These are phyloP conservation scores for Trifolium dubium DNA, from an alignment of 306 rosid genomes.

Conservation along the genomic window DNA sequence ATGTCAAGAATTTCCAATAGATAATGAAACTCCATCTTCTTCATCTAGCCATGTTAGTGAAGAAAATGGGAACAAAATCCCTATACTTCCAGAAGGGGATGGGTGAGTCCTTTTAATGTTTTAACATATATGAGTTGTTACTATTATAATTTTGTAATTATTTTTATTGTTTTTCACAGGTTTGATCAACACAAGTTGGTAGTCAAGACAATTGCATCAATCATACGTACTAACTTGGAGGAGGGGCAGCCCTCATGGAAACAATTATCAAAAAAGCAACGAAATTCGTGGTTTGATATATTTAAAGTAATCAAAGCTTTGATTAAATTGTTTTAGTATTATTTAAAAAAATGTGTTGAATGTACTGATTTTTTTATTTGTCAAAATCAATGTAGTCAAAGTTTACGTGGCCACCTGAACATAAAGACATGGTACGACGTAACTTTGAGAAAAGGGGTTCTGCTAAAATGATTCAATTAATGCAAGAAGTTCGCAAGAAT, in stretches of 20 bases:
- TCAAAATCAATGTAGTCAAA: slow-evolving; percentile 15
- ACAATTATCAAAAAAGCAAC: slow-evolving; percentile 22
- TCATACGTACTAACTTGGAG: slow-evolving; percentile 26
- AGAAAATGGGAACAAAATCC: not conserved
- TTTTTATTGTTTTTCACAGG: slow-evolving; percentile 21
- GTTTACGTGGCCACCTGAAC: slow-evolving; percentile 30
- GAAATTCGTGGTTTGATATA: slow-evolving; percentile 19
- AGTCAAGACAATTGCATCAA: slow-evolving; percentile 13
- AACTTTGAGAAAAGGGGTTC: slow-evolving; percentile 35
- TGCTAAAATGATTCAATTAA: slow-evolving; percentile 31
- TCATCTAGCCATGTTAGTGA: slow-evolving; percentile 3
- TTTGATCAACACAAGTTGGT: slow-evolving; percentile 34
- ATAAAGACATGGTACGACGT: slow-evolving; percentile 1
- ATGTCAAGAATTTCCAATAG: not conserved
- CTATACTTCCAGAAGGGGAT: slow-evolving; percentile 36
- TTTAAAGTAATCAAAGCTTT: slow-evolving; percentile 28
- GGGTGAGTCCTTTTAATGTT: slow-evolving; percentile 16
- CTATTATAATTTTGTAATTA: not conserved
- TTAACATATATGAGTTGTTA: not conserved
- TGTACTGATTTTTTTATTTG: not conserved
- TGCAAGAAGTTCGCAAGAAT: slow-evolving; percentile 28
- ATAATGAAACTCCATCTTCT: not conserved
- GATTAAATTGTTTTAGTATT: not conserved
- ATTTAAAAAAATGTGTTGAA: not conserved
- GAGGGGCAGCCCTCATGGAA: slow-evolving; percentile 36